Evolutionary conservation across 768 basidiomycete genomes (phyloP).

Genomic region (Amanita polypyramis): DNA sequence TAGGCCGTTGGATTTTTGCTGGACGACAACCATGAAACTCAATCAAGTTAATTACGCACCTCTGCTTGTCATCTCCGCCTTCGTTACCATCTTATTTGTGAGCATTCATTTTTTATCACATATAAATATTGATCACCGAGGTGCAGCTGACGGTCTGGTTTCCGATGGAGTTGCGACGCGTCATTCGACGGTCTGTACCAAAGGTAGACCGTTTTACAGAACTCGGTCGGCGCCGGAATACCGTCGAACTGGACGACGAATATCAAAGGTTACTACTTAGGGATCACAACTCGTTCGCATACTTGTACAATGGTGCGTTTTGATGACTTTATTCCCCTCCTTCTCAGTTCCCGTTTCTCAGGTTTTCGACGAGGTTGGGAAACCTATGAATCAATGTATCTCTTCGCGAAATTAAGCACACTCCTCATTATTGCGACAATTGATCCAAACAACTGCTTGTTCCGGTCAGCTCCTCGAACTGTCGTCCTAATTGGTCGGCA

Average conservation of each 20-base stretch:
- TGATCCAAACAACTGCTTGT: conserved; percentile 63
- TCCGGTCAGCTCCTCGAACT: conserved; percentile 42
- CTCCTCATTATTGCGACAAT: conserved; percentile 57
- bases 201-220: conserved; percentile 59
- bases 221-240: conserved; percentile 50
- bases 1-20: conserved; percentile 64
- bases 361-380: conserved; percentile 66
- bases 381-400: conserved; percentile 50
- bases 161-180: conserved; percentile 47
- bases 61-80: conserved; percentile 45
- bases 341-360: conserved; percentile 16
- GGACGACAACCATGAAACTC: conserved; percentile 66
- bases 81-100: conserved; percentile 40
- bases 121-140: background rate
- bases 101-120: conserved; percentile 13
- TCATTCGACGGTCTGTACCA: conserved; percentile 50
- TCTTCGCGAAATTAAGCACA: conserved; percentile 62
- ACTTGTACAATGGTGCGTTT: conserved; percentile 56
- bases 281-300: conserved; percentile 59
- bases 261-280: conserved; percentile 55
- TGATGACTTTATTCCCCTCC: background rate
- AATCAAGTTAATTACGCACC: conserved; percentile 65
- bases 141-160: conserved; percentile 59
- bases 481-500: conserved; percentile 51
- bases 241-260: conserved; percentile 52